These are phyloP conservation scores for Arachis monticola DNA, from an alignment of 331 rosid species.

Conservation along the genomic window DNA sequence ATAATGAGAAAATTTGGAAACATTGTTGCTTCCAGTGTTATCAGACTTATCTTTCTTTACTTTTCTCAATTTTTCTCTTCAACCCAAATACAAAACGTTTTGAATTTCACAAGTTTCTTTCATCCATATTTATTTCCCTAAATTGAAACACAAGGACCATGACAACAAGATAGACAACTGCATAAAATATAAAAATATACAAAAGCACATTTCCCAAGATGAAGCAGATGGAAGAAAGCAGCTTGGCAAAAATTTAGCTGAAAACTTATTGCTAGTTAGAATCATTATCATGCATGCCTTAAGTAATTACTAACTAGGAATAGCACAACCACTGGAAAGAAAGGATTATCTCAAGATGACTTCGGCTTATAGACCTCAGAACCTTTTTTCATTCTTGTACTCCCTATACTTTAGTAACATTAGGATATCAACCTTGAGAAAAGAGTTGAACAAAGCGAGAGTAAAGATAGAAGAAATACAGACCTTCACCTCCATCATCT, in stretches of 20 bases:
- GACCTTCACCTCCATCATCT: slow-evolving; percentile 66
- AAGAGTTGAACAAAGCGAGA: slow-evolving; percentile 15
- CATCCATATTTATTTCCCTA: neutral
- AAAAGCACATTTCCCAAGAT: no score
- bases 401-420: neutral
- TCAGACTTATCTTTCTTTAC: neutral
- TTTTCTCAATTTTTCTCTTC: slow-evolving; percentile 21
- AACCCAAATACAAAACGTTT: slow-evolving; percentile 17
- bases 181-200: no score
- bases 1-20: slow-evolving; percentile 7
- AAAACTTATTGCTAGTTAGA: no score
- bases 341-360: neutral
- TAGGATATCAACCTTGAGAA: slow-evolving; percentile 19
- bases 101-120: slow-evolving; percentile 11
- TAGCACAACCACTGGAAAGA: neutral
- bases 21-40: neutral
- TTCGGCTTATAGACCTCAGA: neutral
- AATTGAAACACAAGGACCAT: neutral
- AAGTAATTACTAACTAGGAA: neutral
- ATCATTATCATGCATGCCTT: neutral
- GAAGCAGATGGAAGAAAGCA: no score
- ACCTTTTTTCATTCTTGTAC: neutral
- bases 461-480: slow-evolving; percentile 42
- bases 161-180: neutral
- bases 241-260: no score